A percentile compares a stretch with the other conserved stretches of the same genome.
phyloP scores from a whole-genome alignment of 2,329 filamentous ascomycete genomes.

The Cladosporium phlei region DNA sequence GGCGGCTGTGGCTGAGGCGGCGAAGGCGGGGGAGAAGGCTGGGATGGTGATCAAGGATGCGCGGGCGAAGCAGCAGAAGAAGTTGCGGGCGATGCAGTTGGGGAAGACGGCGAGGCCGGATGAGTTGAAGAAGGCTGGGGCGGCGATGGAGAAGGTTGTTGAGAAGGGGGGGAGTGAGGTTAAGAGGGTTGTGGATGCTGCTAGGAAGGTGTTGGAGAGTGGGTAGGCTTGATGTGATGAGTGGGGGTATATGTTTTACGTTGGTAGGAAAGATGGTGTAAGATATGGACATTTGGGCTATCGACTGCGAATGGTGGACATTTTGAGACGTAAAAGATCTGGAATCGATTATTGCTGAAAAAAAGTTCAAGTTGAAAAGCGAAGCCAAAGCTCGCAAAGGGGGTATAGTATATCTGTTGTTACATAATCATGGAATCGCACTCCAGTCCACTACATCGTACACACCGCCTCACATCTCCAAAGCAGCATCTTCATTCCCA shows the following conservation, averaged over 20 bases:
- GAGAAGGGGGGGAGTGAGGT: constrained; percentile 46
- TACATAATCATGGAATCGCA: not conserved
- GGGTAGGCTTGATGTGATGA: too few relatives aligned
- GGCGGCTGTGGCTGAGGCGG: constrained; percentile 23
- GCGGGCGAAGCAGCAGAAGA: constrained; percentile 46
- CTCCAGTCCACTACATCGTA: not conserved
- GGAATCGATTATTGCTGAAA: too few relatives aligned
- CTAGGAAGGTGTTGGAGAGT: constrained; percentile 43
- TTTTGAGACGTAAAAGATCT: too few relatives aligned
- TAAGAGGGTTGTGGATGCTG: constrained; percentile 46
- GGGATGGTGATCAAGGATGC: constrained; percentile 40
- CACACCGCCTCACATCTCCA: not conserved
- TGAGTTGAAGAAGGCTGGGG: constrained; percentile 46
- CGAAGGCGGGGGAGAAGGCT: constrained; percentile 41
- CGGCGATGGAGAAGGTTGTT: constrained; percentile 48
- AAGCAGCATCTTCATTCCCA: constrained; percentile 30
- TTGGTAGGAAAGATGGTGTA: too few relatives aligned
- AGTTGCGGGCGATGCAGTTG: constrained; percentile 40
- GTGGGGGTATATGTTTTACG: too few relatives aligned
- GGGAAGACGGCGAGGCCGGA: constrained; percentile 43
- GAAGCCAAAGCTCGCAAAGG: not conserved
- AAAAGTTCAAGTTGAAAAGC: too few relatives aligned
- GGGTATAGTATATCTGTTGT: constrained; percentile 10
- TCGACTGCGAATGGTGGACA: too few relatives aligned
- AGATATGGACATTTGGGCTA: too few relatives aligned